These are phyloP conservation scores for Chloranthus sessilifolius DNA, from an alignment of 164 flowering plant genomes.

Conservation along the genomic window DNA sequence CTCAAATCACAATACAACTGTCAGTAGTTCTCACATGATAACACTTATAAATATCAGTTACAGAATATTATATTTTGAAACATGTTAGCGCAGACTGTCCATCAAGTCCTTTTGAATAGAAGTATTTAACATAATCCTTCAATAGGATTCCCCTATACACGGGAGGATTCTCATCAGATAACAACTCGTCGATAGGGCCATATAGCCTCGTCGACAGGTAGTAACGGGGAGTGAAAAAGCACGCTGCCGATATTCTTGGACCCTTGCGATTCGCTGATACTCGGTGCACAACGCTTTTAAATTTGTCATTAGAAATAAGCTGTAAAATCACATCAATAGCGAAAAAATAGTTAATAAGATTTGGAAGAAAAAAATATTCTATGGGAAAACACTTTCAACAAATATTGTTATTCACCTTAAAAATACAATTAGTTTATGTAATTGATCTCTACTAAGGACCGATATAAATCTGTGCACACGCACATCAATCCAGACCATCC, in stretches of 20 bases:
- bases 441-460: no score
- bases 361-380: no score
- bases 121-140: not conserved
- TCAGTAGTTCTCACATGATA: no score
- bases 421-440: no score
- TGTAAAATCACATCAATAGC: constrained; percentile 8
- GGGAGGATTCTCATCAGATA: constrained; percentile 27
- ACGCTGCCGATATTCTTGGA: constrained; percentile 30
- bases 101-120: constrained; percentile 2
- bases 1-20: no score
- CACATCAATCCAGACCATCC: no score
- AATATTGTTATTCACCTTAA: no score
- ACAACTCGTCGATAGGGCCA: constrained; percentile 38
- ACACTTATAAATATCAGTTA: no score
- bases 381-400: no score
- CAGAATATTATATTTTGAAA: no score
- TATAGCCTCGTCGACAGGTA: constrained; percentile 2
- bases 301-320: constrained; percentile 27
- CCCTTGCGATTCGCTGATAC: constrained; percentile 20
- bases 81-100: constrained; percentile 1
- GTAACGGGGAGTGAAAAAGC: constrained; percentile 19
- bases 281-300: constrained; percentile 28
- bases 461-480: no score
- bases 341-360: no score
- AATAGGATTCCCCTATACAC: constrained; percentile 15